Conservation (phyloP, 2,329 filamentous ascomycete genomes). For the Mycosphaerella arachidis region DNA sequence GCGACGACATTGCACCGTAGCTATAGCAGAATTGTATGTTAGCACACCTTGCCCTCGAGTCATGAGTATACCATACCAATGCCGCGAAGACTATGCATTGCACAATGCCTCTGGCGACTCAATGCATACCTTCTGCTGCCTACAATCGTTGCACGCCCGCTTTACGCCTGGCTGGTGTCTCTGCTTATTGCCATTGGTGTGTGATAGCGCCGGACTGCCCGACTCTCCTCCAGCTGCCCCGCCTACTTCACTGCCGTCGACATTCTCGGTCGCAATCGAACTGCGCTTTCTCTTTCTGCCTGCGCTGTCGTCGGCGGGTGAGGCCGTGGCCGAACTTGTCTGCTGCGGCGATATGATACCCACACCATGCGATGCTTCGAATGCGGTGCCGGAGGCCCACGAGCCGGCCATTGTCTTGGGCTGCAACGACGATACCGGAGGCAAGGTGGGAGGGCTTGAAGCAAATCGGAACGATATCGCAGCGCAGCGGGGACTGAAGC, state of each 20-base stretch:
- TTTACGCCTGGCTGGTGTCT: constrained; percentile 53
- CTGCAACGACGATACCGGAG: neutral
- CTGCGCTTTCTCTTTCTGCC: constrained; percentile 15
- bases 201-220: constrained; percentile 14
- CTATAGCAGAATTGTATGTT: constrained; percentile 40
- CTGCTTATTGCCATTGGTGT: constrained; percentile 19
- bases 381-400: constrained; percentile 20
- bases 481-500: neutral
- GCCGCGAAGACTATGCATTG: neutral
- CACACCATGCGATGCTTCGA: constrained; percentile 13
- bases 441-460: neutral
- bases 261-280: constrained; percentile 1
- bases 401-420: constrained; percentile 13
- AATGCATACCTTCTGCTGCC: constrained; percentile 70
- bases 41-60: constrained; percentile 5
- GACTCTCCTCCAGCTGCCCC: constrained; percentile 14
- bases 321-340: constrained; percentile 9
- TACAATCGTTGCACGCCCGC: constrained; percentile 78
- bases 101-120: neutral
- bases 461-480: constrained; percentile 2
- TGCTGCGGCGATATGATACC: constrained; percentile 8
- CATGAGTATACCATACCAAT: neutral
- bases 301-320: constrained; percentile 6
- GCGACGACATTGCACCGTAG: constrained; percentile 79
- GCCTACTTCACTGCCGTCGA: constrained; percentile 4